phyloP scores from a whole-genome alignment of 495 filamentous ascomycete species.

The Staphylotrichum tortipilum region DNA sequence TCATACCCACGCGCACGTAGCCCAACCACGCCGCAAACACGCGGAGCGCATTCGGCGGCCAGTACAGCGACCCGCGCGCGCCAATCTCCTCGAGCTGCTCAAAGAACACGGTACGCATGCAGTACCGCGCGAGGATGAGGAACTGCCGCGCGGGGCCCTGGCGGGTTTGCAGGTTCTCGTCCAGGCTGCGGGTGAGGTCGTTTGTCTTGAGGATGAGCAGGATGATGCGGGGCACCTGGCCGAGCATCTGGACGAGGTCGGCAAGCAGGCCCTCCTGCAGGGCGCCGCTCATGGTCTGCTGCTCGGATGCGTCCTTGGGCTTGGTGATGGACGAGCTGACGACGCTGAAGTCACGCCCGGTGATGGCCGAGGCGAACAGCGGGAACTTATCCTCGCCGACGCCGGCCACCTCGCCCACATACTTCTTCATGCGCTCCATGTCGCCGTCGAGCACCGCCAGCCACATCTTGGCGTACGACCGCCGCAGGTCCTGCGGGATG shows the following conservation, averaged over 20 bases:
- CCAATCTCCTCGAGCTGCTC: conserved; percentile 71
- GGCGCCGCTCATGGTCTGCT: conserved; percentile 69
- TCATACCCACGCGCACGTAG: conserved; percentile 42
- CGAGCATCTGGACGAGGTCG: conserved; percentile 79
- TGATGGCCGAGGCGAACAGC: conserved; percentile 93
- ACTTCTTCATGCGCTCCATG: conserved; percentile 73
- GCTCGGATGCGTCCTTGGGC: conserved; percentile 60
- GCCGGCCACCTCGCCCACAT: conserved; percentile 80
- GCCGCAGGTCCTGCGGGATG: conserved; percentile 67
- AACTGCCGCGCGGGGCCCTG: conserved; percentile 84
- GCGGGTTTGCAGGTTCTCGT: conserved; percentile 85
- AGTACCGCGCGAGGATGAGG: conserved; percentile 89
- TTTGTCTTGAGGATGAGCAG: conserved; percentile 97
- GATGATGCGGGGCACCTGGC: conserved; percentile 83
- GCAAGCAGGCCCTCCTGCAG: conserved; percentile 81
- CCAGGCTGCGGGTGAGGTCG: conserved; percentile 87
- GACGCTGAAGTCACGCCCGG: conserved; percentile 79
- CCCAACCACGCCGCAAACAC: conserved; percentile 44
- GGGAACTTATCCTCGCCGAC: conserved; percentile 89
- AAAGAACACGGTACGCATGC: conserved; percentile 76
- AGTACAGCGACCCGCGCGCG: conserved; percentile 33
- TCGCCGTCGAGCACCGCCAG: conserved; percentile 88
- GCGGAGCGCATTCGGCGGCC: conserved; percentile 42
- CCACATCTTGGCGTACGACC: conserved; percentile 96
- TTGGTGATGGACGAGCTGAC: conserved; percentile 54